Conservation (phyloP, 2,329 filamentous ascomycete species). For the Fusarium nematophilum region DNA sequence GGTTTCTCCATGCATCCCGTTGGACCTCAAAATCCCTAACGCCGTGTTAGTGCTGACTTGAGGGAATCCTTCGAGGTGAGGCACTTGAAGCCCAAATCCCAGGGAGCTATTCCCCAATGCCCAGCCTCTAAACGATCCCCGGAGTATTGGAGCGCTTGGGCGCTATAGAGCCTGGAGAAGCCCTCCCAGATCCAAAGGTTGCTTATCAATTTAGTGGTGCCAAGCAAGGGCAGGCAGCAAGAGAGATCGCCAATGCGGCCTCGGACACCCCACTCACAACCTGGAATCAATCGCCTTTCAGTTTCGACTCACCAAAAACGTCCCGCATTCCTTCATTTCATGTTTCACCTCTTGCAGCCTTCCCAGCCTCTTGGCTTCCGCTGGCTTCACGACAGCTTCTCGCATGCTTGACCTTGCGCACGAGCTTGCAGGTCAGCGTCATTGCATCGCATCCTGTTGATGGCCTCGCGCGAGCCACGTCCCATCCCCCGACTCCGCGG, state of each 20-base stretch:
- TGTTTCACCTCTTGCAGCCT: conserved; percentile 34
- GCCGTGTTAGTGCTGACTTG: conserved; percentile 33
- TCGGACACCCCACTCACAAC: conserved; percentile 14
- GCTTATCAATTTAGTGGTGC: conserved; percentile 17
- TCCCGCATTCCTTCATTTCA: conserved; percentile 19
- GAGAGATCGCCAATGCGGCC: conserved; percentile 26
- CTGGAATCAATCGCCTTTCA: not conserved
- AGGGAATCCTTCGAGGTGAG: not conserved
- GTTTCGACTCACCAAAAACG: conserved; percentile 15
- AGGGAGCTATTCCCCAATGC: not conserved
- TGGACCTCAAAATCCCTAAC: conserved; percentile 13
- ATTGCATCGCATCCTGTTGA: conserved; percentile 19
- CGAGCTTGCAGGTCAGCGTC: conserved; percentile 11
- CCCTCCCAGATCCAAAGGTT: not conserved
- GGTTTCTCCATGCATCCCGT: not conserved
- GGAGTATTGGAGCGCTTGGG: conserved; percentile 13
- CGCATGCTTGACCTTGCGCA: conserved; percentile 11
- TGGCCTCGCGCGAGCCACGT: conserved; percentile 22
- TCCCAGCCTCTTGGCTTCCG: conserved; percentile 31
- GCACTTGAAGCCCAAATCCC: too few relatives aligned
- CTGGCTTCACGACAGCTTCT: conserved; percentile 18
- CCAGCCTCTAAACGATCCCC: conserved; percentile 19
- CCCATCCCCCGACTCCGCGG: conserved; percentile 14
- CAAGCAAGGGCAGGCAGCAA: conserved; percentile 25
- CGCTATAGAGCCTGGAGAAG: conserved; percentile 16